phyloP scores from a whole-genome alignment of 2,329 filamentous ascomycete genomes.

The Penicillium sumatraense region DNA sequence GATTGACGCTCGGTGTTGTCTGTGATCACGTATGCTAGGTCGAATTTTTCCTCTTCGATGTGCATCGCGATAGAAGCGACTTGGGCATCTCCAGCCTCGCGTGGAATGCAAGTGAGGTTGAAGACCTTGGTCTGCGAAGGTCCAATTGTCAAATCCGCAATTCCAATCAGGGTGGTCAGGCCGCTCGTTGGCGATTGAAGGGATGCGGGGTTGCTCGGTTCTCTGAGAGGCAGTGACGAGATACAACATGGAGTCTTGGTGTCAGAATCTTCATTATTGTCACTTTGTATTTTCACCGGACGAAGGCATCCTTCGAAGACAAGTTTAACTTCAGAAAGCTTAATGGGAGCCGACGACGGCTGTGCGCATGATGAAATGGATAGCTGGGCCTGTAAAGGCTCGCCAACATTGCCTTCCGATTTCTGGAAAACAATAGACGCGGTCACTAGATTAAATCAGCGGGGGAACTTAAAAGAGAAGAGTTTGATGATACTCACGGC shows the following conservation, averaged over 20 bases:
- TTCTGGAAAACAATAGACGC: slow-evolving; percentile 59
- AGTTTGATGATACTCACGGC: slow-evolving; percentile 39
- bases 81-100: slow-evolving; percentile 79
- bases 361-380: slow-evolving; percentile 55
- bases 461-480: not conserved
- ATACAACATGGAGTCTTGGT: slow-evolving; percentile 32
- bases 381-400: slow-evolving; percentile 61
- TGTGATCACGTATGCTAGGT: slow-evolving; percentile 67
- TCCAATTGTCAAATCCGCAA: slow-evolving; percentile 66
- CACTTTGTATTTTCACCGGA: slow-evolving; percentile 46
- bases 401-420: slow-evolving; percentile 63
- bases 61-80: slow-evolving; percentile 67
- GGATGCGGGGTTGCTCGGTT: slow-evolving; percentile 33
- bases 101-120: slow-evolving; percentile 72
- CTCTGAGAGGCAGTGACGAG: slow-evolving; percentile 38
- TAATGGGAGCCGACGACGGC: slow-evolving; percentile 50
- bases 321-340: slow-evolving; percentile 54
- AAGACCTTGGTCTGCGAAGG: slow-evolving; percentile 73
- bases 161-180: slow-evolving; percentile 55
- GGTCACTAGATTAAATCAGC: slow-evolving; percentile 44
- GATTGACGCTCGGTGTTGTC: slow-evolving; percentile 39
- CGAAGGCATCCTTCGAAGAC: slow-evolving; percentile 58
- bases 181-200: slow-evolving; percentile 40
- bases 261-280: slow-evolving; percentile 31
- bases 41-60: slow-evolving; percentile 68